These are phyloP conservation scores for Suillus bovinus DNA, from an alignment of 768 basidiomycete genomes.

Conservation along the genomic window DNA sequence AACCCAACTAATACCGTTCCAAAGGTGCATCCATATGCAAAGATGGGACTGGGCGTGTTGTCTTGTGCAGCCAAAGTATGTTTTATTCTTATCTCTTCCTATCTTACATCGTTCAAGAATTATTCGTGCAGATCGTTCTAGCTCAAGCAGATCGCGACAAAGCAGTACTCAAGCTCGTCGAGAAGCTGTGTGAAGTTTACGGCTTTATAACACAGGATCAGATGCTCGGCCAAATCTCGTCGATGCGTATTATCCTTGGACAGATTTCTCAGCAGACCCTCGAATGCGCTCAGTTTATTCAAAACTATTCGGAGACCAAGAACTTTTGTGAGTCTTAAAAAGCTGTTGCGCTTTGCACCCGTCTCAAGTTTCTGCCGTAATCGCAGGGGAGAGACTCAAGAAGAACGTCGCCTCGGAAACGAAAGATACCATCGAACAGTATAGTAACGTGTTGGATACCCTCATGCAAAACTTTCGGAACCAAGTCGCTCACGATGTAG, in stretches of 20 bases:
- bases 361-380: neutral
- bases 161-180: too few species aligned
- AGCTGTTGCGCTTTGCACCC: too few species aligned
- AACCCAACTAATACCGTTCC: too few species aligned
- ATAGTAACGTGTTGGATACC: neutral
- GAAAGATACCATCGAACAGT: neutral
- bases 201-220: neutral
- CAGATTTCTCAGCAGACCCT: slow-evolving; percentile 16
- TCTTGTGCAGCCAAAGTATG: too few species aligned
- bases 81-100: too few species aligned
- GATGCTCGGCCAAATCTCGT: neutral
- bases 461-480: slow-evolving; percentile 7
- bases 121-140: too few species aligned
- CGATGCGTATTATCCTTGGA: neutral
- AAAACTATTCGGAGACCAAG: slow-evolving; percentile 24
- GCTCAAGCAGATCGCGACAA: too few species aligned
- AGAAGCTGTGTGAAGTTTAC: neutral
- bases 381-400: neutral
- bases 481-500: neutral
- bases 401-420: neutral
- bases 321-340: slow-evolving; percentile 19
- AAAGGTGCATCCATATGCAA: neutral
- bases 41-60: neutral
- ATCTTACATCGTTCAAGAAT: too few species aligned
- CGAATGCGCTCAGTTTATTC: slow-evolving; percentile 30